phyloP scores from a whole-genome alignment of 2,329 filamentous ascomycete genomes.

The Botrytis galanthina region DNA sequence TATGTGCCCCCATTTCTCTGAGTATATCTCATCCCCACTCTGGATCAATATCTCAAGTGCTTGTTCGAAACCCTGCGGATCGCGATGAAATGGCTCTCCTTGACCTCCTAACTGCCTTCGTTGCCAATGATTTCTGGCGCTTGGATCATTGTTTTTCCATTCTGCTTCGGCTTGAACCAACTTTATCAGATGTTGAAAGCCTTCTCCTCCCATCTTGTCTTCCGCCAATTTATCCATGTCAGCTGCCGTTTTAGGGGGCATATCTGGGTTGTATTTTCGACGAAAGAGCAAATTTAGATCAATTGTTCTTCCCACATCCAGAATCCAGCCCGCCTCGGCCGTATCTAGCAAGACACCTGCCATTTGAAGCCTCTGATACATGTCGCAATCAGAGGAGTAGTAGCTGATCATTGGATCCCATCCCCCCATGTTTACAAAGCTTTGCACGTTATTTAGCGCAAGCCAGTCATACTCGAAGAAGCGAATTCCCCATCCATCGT shows the following conservation, averaged over 20 bases:
- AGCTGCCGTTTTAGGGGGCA: slow-evolving; percentile 23
- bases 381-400: slow-evolving; percentile 56
- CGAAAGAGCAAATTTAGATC: slow-evolving; percentile 20
- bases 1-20: slow-evolving; percentile 47
- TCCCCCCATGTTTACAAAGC: slow-evolving; percentile 44
- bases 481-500: slow-evolving; percentile 13
- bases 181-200: slow-evolving; percentile 37
- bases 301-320: slow-evolving; percentile 44
- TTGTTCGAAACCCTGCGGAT: slow-evolving; percentile 45
- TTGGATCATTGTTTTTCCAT: slow-evolving; percentile 32
- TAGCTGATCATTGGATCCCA: slow-evolving; percentile 58
- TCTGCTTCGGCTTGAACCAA: slow-evolving; percentile 36
- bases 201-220: slow-evolving; percentile 18
- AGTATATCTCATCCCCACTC: slow-evolving; percentile 43
- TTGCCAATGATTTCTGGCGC: slow-evolving; percentile 52
- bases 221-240: background rate
- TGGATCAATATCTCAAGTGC: slow-evolving; percentile 47
- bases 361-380: slow-evolving; percentile 47
- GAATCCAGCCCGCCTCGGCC: slow-evolving; percentile 44
- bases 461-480: slow-evolving; percentile 55
- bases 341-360: slow-evolving; percentile 44
- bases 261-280: background rate
- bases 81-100: slow-evolving; percentile 55
- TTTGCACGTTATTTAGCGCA: slow-evolving; percentile 45
- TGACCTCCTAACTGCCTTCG: slow-evolving; percentile 49